A percentile compares a stretch with the other conserved stretches of the same genome.
These are phyloP conservation scores for Terana coerulea DNA, from an alignment of 768 basidiomycete species.

Conservation along the genomic window DNA sequence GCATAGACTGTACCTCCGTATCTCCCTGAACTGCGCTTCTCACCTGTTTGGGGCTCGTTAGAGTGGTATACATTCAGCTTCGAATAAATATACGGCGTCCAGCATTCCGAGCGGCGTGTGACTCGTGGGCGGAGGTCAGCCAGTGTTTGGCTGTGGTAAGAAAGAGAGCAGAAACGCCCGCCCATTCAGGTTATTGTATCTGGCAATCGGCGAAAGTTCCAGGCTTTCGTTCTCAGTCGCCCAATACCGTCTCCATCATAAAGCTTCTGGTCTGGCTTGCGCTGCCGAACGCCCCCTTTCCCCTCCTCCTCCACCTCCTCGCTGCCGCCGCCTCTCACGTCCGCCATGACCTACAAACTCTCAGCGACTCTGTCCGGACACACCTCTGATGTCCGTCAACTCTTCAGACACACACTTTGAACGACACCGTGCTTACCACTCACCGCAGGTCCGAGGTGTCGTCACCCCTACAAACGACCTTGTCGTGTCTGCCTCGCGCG, in stretches of 20 bases:
- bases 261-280: constrained; percentile 5
- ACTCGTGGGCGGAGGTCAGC: too few species aligned
- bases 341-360: constrained; percentile 67
- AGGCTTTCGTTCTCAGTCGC: constrained; percentile 11
- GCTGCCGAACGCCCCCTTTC: constrained; percentile 1
- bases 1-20: constrained; percentile 88
- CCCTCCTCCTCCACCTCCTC: constrained; percentile 5
- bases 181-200: constrained; percentile 8
- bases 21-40: constrained; percentile 60
- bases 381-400: constrained; percentile 63
- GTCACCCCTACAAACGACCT: constrained; percentile 71
- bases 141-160: neutral
- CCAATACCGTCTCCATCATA: constrained; percentile 11
- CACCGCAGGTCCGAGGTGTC: constrained; percentile 74
- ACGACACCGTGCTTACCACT: constrained; percentile 14
- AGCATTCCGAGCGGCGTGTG: too few species aligned
- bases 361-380: constrained; percentile 71
- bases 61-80: constrained; percentile 69
- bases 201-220: constrained; percentile 14
- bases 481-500: constrained; percentile 88
- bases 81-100: constrained; percentile 6
- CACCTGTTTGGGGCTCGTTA: constrained; percentile 76
- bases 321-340: neutral
- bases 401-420: neutral
- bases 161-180: too few species aligned